Evolutionary conservation across 768 basidiomycete species (phyloP).

Genomic region (Mycena galericulata): DNA sequence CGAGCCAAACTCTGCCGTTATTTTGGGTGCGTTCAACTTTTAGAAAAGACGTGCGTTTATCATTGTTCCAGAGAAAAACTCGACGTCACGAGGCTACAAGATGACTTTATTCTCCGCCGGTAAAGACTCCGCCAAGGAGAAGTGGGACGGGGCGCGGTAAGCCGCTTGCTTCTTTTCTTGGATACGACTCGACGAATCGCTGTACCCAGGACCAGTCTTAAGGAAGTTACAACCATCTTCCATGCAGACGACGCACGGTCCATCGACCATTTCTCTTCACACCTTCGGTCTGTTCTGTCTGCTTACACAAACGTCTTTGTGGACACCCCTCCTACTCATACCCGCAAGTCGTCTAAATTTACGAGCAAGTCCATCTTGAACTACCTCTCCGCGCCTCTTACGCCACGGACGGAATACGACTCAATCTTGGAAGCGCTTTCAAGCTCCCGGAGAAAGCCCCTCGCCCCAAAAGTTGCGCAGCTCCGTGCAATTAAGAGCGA

Average conservation of each 20-base stretch:
- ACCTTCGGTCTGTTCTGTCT: slow-evolving; percentile 67
- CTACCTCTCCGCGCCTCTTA: slow-evolving; percentile 51
- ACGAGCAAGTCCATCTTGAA: slow-evolving; percentile 69
- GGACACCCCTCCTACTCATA: slow-evolving; percentile 53
- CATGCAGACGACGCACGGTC: slow-evolving; percentile 79
- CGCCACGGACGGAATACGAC: slow-evolving; percentile 62
- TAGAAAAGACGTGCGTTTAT: background rate
- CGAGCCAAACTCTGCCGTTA: slow-evolving; percentile 90
- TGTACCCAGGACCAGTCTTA: slow-evolving; percentile 68
- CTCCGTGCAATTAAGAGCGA: slow-evolving; percentile 85
- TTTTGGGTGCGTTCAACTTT: slow-evolving; percentile 68
- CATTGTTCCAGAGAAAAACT: slow-evolving; percentile 70
- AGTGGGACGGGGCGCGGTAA: slow-evolving; percentile 92
- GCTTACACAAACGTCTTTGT: slow-evolving; percentile 64
- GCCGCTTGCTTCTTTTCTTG: background rate
- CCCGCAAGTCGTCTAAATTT: slow-evolving; percentile 50
- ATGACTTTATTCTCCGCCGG: slow-evolving; percentile 89
- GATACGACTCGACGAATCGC: slow-evolving; percentile 10
- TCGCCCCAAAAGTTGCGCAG: slow-evolving; percentile 77
- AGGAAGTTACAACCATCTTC: slow-evolving; percentile 76
- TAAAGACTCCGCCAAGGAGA: slow-evolving; percentile 79
- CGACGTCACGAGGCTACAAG: slow-evolving; percentile 79
- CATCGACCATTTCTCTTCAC: slow-evolving; percentile 65
- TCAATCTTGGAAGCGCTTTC: slow-evolving; percentile 66
- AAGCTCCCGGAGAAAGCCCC: slow-evolving; percentile 55